phyloP scores from a whole-genome alignment of 2,329 filamentous ascomycete species.

The Cladosporium sp. region DNA sequence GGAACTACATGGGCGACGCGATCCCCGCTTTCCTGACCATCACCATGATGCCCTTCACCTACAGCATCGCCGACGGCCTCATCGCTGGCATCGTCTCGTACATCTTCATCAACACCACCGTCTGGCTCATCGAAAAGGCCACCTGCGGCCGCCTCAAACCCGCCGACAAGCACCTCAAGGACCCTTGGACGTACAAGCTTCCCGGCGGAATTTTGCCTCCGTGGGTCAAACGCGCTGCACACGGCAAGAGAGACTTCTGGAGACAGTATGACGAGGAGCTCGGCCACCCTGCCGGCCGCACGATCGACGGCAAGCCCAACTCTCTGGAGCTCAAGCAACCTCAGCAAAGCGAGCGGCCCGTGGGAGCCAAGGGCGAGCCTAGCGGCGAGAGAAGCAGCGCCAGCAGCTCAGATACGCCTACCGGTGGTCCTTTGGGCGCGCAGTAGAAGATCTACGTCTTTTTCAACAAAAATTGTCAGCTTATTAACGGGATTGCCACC shows the following conservation, averaged over 20 bases:
- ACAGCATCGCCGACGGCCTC: constrained; percentile 80
- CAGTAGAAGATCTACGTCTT: not conserved
- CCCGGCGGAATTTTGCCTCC: constrained; percentile 70
- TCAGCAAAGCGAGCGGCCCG: not conserved
- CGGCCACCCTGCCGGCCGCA: not conserved
- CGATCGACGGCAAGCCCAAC: constrained; percentile 1
- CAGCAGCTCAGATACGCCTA: constrained; percentile 5
- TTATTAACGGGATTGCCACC: too few species aligned
- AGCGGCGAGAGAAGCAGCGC: constrained; percentile 1
- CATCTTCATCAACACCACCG: constrained; percentile 66
- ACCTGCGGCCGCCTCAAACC: constrained; percentile 69
- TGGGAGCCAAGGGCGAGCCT: not conserved
- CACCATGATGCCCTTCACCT: constrained; percentile 83
- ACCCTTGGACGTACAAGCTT: constrained; percentile 74
- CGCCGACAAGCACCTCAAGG: constrained; percentile 70
- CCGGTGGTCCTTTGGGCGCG: not conserved
- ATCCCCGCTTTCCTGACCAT: constrained; percentile 82
- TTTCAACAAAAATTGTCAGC: too few species aligned
- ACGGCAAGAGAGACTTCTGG: constrained; percentile 75
- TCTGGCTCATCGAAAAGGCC: constrained; percentile 64
- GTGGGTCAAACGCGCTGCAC: constrained; percentile 62
- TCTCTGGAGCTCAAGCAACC: constrained; percentile 6
- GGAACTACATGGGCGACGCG: constrained; percentile 78
- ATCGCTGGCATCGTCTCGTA: constrained; percentile 78
- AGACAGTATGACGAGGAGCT: constrained; percentile 30